A percentile compares a stretch with the other conserved stretches of the same genome.
These are phyloP conservation scores for Sugiyamaella xylanicola DNA, from an alignment of 1,139 yeast genomes.

Conservation along the genomic window DNA sequence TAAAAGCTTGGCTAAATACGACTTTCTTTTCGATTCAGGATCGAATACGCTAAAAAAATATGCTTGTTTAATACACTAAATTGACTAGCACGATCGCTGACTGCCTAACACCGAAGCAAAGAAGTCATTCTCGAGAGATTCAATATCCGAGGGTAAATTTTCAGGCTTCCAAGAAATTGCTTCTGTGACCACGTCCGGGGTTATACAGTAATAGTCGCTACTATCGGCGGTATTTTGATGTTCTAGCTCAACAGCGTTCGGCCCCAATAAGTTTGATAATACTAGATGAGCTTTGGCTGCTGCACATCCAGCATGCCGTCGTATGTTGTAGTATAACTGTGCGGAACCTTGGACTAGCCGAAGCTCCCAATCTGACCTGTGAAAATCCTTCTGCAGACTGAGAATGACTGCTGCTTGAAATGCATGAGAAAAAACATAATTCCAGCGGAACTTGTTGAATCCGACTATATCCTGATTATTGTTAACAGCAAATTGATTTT, in stretches of 20 bases:
- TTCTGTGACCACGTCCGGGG: slow-evolving; percentile 4
- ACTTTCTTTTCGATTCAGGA: too few species aligned
- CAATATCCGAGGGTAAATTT: slow-evolving; percentile 21
- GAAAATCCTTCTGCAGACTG: slow-evolving; percentile 20
- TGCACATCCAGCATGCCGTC: slow-evolving; percentile 25
- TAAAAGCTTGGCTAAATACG: too few species aligned
- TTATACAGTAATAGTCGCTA: slow-evolving; percentile 3
- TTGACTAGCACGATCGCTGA: slow-evolving; percentile 30
- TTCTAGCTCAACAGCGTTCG: slow-evolving; percentile 16
- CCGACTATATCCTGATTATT: slow-evolving; percentile 20
- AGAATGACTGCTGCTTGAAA: slow-evolving; percentile 26
- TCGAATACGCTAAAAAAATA: too few species aligned
- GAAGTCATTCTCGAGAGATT: slow-evolving; percentile 22
- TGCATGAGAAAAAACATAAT: slow-evolving; percentile 25
- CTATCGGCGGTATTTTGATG: slow-evolving; percentile 1
- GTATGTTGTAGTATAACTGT: slow-evolving; percentile 21
- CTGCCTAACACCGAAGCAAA: slow-evolving; percentile 25
- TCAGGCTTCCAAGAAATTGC: slow-evolving; percentile 18
- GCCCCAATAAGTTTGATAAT: slow-evolving; percentile 21
- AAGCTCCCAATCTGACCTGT: slow-evolving; percentile 14
- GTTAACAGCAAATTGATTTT: slow-evolving; percentile 25
- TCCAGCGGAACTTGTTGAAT: slow-evolving; percentile 26
- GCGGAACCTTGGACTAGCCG: slow-evolving; percentile 21
- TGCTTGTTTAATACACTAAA: slow-evolving; percentile 6
- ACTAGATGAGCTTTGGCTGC: slow-evolving; percentile 27